phyloP scores from a whole-genome alignment of 176 grass and related monocot species.

The Triticum turgidum region DNA sequence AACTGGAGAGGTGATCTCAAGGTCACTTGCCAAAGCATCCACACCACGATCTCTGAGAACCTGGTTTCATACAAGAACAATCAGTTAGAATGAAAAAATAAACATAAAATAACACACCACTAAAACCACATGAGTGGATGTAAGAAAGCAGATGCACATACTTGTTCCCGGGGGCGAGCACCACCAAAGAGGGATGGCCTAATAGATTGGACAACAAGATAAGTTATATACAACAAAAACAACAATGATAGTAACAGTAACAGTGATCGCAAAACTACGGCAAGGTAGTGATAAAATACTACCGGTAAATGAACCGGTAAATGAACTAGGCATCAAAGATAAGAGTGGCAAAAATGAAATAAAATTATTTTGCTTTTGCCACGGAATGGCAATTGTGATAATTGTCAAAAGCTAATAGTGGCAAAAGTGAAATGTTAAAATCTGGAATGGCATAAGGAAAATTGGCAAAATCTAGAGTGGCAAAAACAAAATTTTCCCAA shows the following conservation, averaged over 20 bases:
- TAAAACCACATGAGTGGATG: not conserved
- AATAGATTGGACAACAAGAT: constrained; percentile 29
- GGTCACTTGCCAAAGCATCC: constrained; percentile 60
- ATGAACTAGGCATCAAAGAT: not conserved
- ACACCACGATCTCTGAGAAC: constrained; percentile 95
- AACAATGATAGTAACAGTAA: not conserved
- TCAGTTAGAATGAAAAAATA: not conserved
- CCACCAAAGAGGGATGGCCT: constrained; percentile 88
- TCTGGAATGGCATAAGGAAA: too few relatives aligned
- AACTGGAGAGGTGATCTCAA: constrained; percentile 57
- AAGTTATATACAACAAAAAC: constrained; percentile 1
- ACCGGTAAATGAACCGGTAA: not conserved
- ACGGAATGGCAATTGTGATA: too few relatives aligned
- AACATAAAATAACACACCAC: not conserved
- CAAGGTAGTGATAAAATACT: not conserved
- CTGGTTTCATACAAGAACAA: constrained; percentile 38
- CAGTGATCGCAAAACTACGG: not conserved
- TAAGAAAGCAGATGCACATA: constrained; percentile 36
- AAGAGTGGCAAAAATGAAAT: too few relatives aligned
- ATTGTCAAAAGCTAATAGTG: too few relatives aligned
- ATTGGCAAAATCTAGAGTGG: too few relatives aligned
- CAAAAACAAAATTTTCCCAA: not conserved
- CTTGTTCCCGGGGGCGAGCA: constrained; percentile 86
- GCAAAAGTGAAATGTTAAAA: too few relatives aligned
- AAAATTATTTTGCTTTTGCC: too few relatives aligned